Evolutionary conservation across 78 protist species (phyloP).

Genomic region (Dictyostelium purpureum): DNA sequence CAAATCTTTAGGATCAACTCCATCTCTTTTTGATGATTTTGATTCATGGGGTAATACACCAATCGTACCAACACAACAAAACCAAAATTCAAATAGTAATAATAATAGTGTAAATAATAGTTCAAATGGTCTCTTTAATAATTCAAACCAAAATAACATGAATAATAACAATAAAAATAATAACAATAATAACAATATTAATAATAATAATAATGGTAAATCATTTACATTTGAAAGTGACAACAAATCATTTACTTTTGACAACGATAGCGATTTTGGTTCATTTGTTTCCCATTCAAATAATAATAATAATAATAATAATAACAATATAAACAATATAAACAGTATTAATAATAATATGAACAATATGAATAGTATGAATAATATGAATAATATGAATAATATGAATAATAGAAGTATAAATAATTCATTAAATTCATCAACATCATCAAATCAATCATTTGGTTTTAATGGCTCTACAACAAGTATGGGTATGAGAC

Average conservation of each 20-base stretch:
- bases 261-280: constrained; percentile 8
- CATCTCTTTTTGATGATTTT: background rate
- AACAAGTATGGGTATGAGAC: background rate
- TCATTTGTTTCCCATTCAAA: background rate
- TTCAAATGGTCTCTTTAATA: background rate
- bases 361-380: background rate
- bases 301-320: background rate
- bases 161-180: constrained; percentile 11
- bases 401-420: too few species aligned
- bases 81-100: background rate
- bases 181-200: constrained; percentile 1
- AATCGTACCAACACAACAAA: background rate
- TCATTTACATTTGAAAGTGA: background rate
- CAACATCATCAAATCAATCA: background rate
- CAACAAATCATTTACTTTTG: background rate
- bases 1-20: background rate
- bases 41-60: background rate
- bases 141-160: background rate
- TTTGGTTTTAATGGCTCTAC: background rate
- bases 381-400: background rate
- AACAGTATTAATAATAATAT: background rate
- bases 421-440: constrained; percentile 19
- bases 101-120: background rate
- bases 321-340: background rate
- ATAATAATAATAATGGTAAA: background rate